Percentiles rank a stretch among this genome's conserved stretches.
Evolutionary conservation across 768 basidiomycete genomes (phyloP).

Genomic region (Sporobolomyces phaffii): DNA sequence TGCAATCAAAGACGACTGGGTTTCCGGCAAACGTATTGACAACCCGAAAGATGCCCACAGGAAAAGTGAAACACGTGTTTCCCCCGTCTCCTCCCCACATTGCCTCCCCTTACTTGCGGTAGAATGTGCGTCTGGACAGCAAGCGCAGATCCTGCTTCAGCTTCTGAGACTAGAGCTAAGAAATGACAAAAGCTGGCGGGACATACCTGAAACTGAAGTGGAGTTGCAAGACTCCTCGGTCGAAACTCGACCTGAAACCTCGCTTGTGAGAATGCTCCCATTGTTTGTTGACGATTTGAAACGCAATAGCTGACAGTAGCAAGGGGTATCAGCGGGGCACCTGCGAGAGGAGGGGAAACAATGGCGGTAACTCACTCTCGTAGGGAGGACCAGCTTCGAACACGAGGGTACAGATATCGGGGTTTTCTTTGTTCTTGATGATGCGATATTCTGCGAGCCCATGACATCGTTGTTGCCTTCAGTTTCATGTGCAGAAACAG

Average conservation of each 20-base stretch:
- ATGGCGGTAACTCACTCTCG: conserved; percentile 14
- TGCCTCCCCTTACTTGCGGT: background rate
- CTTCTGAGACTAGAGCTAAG: no score
- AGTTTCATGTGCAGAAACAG: no score
- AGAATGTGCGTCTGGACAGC: background rate
- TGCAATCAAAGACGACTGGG: no score
- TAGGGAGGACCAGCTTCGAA: conserved; percentile 84
- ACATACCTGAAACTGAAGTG: conserved; percentile 82
- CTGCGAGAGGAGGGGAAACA: background rate
- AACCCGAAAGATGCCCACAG: no score
- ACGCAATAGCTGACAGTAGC: conserved; percentile 73
- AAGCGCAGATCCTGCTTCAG: no score
- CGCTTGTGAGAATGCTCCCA: conserved; percentile 99
- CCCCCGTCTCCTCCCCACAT: background rate
- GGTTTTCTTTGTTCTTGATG: conserved; percentile 85
- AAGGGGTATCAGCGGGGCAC: background rate
- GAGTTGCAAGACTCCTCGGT: conserved; percentile 87
- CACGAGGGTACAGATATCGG: conserved; percentile 85
- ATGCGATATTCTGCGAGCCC: conserved; percentile 61
- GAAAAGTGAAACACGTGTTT: background rate
- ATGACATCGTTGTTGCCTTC: no score
- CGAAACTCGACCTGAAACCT: conserved; percentile 94
- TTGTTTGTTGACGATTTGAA: conserved; percentile 91
- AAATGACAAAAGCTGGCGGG: no score
- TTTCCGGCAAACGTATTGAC: no score